These are phyloP conservation scores for Candida tetrigidarum DNA, from an alignment of 1,139 yeast genomes.

Conservation along the genomic window DNA sequence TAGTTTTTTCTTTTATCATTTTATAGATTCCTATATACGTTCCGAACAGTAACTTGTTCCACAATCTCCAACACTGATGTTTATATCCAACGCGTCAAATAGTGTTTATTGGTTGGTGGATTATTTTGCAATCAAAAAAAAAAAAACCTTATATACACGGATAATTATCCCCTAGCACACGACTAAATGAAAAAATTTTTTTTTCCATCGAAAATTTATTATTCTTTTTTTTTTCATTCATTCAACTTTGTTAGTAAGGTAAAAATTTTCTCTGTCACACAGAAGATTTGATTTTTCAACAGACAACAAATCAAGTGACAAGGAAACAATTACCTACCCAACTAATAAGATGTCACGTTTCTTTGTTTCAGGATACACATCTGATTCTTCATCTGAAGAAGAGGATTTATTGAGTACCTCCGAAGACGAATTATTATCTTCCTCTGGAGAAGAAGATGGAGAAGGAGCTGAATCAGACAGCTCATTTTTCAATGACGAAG, in stretches of 20 bases:
- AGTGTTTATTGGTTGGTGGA: background rate
- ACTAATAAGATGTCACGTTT: conserved; percentile 64
- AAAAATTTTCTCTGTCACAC: conserved; percentile 3
- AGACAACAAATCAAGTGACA: too few relatives aligned
- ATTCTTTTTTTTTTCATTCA: conserved; percentile 9
- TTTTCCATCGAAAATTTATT: conserved; percentile 10
- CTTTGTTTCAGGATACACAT: conserved; percentile 67
- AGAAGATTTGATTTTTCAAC: background rate
- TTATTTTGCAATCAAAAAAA: background rate
- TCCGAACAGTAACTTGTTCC: too few relatives aligned
- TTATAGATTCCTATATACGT: background rate
- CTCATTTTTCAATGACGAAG: conserved; percentile 39
- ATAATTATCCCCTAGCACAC: background rate
- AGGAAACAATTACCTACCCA: too few relatives aligned
- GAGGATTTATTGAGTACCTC: conserved; percentile 75
- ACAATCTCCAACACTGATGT: background rate
- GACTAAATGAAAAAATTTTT: conserved; percentile 6
- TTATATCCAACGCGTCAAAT: background rate
- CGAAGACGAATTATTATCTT: conserved; percentile 62
- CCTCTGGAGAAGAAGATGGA: conserved; percentile 44
- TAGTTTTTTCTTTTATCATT: background rate
- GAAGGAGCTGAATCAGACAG: conserved; percentile 51
- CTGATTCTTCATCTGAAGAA: conserved; percentile 74
- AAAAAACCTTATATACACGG: background rate
- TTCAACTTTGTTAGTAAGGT: too few relatives aligned